Percentiles rank a stretch among this genome's conserved stretches.
Evolutionary conservation across 1,284 basidiomycete genomes (phyloP).

Genomic region (Microstroma glucosiphilum): DNA sequence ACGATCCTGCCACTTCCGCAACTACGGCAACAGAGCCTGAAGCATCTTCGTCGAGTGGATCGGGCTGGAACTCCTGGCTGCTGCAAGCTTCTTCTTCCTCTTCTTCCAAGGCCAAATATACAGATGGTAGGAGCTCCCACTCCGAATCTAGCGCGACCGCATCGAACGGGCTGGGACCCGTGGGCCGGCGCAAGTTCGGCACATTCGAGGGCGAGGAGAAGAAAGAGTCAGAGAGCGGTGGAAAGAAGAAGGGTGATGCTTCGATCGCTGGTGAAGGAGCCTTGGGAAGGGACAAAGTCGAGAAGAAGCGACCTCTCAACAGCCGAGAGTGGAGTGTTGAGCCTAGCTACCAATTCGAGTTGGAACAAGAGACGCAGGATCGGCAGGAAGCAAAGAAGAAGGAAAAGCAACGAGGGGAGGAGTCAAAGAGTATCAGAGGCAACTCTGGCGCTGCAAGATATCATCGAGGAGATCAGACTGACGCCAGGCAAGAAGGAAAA

Average conservation of each 20-base stretch:
- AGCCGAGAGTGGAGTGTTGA: not conserved
- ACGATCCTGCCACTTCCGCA: not conserved
- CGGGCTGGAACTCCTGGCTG: constrained; percentile 3
- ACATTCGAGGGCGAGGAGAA: not conserved
- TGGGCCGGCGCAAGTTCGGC: not conserved
- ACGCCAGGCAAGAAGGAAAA: too few relatives aligned
- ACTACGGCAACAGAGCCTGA: not conserved
- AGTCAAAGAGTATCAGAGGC: not conserved
- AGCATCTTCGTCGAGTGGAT: not conserved
- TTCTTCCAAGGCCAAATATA: not conserved
- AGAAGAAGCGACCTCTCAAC: not conserved
- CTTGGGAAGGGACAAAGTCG: not conserved
- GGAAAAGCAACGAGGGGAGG: not conserved
- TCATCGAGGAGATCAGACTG: too few relatives aligned
- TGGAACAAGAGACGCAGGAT: not conserved
- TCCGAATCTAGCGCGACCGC: not conserved
- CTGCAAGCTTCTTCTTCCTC: not conserved
- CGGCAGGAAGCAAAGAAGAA: not conserved
- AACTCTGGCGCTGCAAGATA: too few relatives aligned
- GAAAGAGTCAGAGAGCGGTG: not conserved
- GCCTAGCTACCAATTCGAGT: not conserved
- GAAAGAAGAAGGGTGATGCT: not conserved
- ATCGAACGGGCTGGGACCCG: not conserved
- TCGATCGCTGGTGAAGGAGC: too few relatives aligned
- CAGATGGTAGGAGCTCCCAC: not conserved